These are phyloP conservation scores for Leptoxyphium fumago DNA, from an alignment of 2,329 filamentous ascomycete species.

Conservation along the genomic window DNA sequence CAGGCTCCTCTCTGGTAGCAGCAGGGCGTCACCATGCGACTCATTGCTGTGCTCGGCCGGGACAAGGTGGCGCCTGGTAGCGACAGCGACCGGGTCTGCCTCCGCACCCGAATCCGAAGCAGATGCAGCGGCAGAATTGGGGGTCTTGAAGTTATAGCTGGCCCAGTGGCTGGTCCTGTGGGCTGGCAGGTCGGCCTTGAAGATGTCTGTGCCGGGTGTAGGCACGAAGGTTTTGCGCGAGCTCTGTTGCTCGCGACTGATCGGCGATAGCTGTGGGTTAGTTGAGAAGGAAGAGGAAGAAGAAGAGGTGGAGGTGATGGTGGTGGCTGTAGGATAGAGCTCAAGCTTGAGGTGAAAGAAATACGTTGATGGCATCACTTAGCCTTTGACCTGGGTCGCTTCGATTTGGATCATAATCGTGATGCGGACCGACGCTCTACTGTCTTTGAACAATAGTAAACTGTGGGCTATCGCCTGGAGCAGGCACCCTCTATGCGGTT, in stretches of 20 bases:
- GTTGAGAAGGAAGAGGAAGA: constrained; percentile 1
- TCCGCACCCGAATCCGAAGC: constrained; percentile 6
- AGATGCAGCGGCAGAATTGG: background rate
- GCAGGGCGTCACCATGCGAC: constrained; percentile 21
- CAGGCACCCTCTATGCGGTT: background rate
- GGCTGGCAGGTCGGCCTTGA: constrained; percentile 27
- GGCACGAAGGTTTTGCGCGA: constrained; percentile 21
- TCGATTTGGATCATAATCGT: background rate
- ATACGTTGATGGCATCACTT: constrained; percentile 49
- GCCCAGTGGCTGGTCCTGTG: constrained; percentile 27
- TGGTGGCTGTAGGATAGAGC: constrained; percentile 31
- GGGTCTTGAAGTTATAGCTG: constrained; percentile 8
- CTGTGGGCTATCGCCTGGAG: too few relatives aligned
- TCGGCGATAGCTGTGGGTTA: constrained; percentile 2
- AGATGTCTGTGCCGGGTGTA: constrained; percentile 29
- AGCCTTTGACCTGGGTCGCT: background rate
- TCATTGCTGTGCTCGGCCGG: constrained; percentile 9
- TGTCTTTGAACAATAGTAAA: too few relatives aligned
- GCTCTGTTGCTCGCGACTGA: too few relatives aligned
- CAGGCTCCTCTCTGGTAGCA: constrained; percentile 21
- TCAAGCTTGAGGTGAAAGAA: constrained; percentile 50
- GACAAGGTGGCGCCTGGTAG: background rate
- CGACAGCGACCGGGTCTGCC: constrained; percentile 4
- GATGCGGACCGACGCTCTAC: background rate
- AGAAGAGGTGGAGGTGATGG: background rate